These are phyloP conservation scores for Cercospora beticola DNA, from an alignment of 2,329 filamentous ascomycete species.

Conservation along the genomic window DNA sequence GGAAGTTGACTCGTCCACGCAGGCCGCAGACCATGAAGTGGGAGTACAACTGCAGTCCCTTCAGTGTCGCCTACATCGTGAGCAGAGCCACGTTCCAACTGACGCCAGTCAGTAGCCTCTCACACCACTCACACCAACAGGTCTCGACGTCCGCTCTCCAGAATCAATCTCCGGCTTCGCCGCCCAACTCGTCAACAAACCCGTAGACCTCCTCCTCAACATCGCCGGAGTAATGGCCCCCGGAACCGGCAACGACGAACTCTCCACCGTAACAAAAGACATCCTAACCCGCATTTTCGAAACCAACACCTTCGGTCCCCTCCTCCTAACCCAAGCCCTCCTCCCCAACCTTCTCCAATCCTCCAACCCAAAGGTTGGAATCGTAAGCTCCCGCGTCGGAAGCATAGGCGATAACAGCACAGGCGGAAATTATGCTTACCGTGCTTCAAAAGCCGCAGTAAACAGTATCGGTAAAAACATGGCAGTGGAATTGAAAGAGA, in stretches of 20 bases:
- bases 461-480: conserved; percentile 48
- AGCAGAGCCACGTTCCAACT: background rate
- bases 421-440: conserved; percentile 48
- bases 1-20: background rate
- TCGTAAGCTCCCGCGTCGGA: conserved; percentile 47
- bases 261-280: conserved; percentile 35
- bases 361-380: conserved; percentile 40
- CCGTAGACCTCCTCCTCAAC: conserved; percentile 43
- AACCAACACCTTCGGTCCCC: conserved; percentile 48
- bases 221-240: conserved; percentile 41
- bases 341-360: conserved; percentile 42
- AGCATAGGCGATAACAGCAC: conserved; percentile 45
- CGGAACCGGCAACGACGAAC: conserved; percentile 35
- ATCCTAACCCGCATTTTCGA: conserved; percentile 42
- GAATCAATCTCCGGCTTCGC: conserved; percentile 40
- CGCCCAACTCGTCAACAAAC: conserved; percentile 32
- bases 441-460: conserved; percentile 47
- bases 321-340: conserved; percentile 48
- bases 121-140: conserved; percentile 5
- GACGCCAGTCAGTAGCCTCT: no score
- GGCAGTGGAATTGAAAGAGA: conserved; percentile 43
- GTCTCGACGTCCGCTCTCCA: conserved; percentile 39
- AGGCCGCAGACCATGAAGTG: conserved; percentile 28
- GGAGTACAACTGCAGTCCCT: conserved; percentile 37
- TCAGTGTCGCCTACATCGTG: conserved; percentile 33